phyloP scores from a whole-genome alignment of 2,329 filamentous ascomycete species.

The Rhinocladiella similis region DNA sequence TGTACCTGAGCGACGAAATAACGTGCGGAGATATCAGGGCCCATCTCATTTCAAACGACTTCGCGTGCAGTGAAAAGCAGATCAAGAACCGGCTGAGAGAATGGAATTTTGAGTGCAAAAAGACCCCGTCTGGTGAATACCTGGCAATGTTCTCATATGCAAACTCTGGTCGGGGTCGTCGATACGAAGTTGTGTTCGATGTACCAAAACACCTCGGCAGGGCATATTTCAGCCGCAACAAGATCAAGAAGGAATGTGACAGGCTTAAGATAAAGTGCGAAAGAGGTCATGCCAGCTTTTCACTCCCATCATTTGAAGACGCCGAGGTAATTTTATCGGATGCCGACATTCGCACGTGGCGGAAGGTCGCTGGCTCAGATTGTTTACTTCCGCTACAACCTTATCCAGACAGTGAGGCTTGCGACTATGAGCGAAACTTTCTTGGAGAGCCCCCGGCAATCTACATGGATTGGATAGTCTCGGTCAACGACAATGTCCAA shows the following conservation, averaged over 20 bases:
- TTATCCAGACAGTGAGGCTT: too few species aligned
- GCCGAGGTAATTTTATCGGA: conserved; percentile 6
- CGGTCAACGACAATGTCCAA: too few species aligned
- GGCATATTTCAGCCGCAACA: conserved; percentile 6
- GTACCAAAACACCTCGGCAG: conserved; percentile 17
- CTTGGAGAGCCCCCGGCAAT: too few species aligned
- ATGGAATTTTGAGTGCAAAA: conserved; percentile 25
- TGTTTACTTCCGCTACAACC: background rate
- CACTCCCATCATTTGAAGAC: conserved; percentile 1
- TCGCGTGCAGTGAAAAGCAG: conserved; percentile 20
- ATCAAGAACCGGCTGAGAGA: conserved; percentile 23
- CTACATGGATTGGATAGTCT: too few species aligned
- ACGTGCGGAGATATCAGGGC: conserved; percentile 14
- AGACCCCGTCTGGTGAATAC: conserved; percentile 17
- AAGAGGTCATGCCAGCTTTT: background rate
- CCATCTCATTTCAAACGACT: conserved; percentile 8
- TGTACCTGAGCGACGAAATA: conserved; percentile 20
- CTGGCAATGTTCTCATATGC: conserved; percentile 20
- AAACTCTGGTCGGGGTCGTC: background rate
- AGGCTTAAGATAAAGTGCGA: conserved; percentile 15
- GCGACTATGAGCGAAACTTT: too few species aligned
- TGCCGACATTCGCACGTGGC: conserved; percentile 1
- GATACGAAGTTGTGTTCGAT: conserved; percentile 11
- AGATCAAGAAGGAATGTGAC: conserved; percentile 25
- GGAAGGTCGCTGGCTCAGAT: background rate